Evolutionary conservation across 306 rosid genomes (phyloP), one percentile per base, ranked within the genome.

Genomic region (Hippophae tibetana): DNA sequence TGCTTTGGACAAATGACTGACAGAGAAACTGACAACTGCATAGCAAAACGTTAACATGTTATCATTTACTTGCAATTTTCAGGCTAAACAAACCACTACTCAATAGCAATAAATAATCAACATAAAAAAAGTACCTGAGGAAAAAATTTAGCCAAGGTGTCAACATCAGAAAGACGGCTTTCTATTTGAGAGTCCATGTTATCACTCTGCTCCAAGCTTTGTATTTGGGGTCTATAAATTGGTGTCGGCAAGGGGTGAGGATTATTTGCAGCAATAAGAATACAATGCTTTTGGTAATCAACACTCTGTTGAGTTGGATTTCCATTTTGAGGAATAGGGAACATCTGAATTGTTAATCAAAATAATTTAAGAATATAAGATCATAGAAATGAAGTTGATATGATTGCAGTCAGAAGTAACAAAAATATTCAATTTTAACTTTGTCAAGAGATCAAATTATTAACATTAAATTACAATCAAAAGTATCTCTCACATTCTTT

Each of bases 211-310:
- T 92, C 99, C 69, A 84, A 61, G 62, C 69, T 84, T 78, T 73
- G 94, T n/a, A 78, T 53, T 72, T 78, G 78, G 7, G 99, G 97
- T 53, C 88, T 69, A 74, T 72, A 88, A 57, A 88, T 95, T 2
- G 99, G 97, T 57, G 99, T 92, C 66, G 83, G 89, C 73, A 92
- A 70, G 8, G 97, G 90, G 69, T 92, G 66, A 67, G 99, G 99
- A 54, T 88, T 92, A 70, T 93, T 92, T 6, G 99, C 95, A 57
- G 95, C 82, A 76, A 92, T 65, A 70, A 92, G 90, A 76, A 92
- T 69, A 68, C 99, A 92, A 64, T 92, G 99, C 79, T 73, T 88
- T 58, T 88, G 89, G 76, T 62, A 54, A 64, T 92, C 97, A 80
- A 79, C 65, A 71, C 61, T 92, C 69, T 82, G 97, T 73, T 78